Evolutionary conservation across 192 early-diverging fungal species (phyloP).

Genomic region (Podila clonocystis): DNA sequence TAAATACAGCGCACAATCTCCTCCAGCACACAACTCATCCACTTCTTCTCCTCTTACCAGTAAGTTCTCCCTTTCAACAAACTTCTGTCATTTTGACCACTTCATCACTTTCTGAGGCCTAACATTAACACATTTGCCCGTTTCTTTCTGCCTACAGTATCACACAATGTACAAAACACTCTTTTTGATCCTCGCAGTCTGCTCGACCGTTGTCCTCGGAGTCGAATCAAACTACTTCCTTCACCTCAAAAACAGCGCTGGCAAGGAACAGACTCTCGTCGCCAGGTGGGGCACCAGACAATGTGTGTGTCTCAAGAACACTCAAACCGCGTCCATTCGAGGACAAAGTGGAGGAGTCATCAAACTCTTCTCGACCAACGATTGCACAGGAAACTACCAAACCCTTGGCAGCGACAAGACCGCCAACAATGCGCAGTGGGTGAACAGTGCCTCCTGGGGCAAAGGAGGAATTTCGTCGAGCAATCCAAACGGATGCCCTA

Average conservation of each 20-base stretch:
- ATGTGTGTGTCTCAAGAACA: conserved; percentile 13
- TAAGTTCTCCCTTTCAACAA: too few species aligned
- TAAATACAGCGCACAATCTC: too few species aligned
- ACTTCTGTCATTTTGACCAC: too few species aligned
- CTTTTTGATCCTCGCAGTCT: background rate
- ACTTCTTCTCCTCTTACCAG: too few species aligned
- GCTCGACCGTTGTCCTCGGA: background rate
- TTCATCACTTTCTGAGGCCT: too few species aligned
- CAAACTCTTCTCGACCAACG: conserved; percentile 7
- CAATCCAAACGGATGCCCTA: too few species aligned
- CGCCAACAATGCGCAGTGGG: background rate
- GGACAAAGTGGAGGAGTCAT: conserved; percentile 10
- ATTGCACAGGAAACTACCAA: conserved; percentile 17
- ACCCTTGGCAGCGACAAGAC: background rate
- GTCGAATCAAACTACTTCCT: background rate
- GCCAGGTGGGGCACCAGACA: background rate
- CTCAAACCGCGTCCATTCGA: conserved; percentile 5
- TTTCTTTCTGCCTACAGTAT: too few species aligned
- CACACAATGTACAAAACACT: background rate
- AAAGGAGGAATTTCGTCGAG: background rate
- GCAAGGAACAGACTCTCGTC: background rate
- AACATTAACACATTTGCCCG: too few species aligned
- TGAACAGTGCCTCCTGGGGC: conserved; percentile 20
- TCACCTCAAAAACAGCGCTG: background rate
- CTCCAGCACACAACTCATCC: too few species aligned